Percentiles rank a stretch among this genome's conserved stretches.
phyloP scores from a whole-genome alignment of 805 yeast genomes.

The Maudiozyma saulgeensis region DNA sequence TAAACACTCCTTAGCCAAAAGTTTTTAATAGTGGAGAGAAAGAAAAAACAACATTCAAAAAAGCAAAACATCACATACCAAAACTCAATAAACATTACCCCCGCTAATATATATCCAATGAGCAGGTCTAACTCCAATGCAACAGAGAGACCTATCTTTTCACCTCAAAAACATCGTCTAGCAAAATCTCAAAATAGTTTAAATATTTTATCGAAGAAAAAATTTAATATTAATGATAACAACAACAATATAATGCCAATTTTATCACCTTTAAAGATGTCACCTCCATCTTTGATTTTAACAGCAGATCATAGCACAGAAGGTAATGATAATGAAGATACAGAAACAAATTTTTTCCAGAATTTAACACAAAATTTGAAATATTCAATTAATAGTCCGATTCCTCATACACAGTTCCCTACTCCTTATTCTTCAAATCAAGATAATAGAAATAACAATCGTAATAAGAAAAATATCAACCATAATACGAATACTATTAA shows the following conservation, averaged over 20 bases:
- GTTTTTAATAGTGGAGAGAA: too few relatives aligned
- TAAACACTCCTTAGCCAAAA: too few relatives aligned
- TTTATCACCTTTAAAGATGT: background rate
- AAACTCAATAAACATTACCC: too few relatives aligned
- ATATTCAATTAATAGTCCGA: constrained; percentile 25
- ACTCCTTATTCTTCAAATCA: constrained; percentile 27
- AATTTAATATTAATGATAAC: too few relatives aligned
- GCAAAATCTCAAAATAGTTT: background rate
- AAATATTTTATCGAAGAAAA: background rate
- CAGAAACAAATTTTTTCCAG: constrained; percentile 23
- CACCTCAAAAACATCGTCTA: background rate
- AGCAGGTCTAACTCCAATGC: background rate
- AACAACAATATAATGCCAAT: background rate
- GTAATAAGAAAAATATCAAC: constrained; percentile 1
- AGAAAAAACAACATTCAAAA: too few relatives aligned
- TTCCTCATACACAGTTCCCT: constrained; percentile 28
- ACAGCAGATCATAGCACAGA: background rate
- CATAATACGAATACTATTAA: background rate
- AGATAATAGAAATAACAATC: constrained; percentile 2
- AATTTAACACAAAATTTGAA: constrained; percentile 22
- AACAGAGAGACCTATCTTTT: background rate
- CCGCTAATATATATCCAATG: background rate
- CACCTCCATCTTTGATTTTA: background rate
- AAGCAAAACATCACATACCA: too few relatives aligned
- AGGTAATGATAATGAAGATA: background rate